Conservation (phyloP, 1,139 yeast species). For the Arxiozyma telluris region DNA sequence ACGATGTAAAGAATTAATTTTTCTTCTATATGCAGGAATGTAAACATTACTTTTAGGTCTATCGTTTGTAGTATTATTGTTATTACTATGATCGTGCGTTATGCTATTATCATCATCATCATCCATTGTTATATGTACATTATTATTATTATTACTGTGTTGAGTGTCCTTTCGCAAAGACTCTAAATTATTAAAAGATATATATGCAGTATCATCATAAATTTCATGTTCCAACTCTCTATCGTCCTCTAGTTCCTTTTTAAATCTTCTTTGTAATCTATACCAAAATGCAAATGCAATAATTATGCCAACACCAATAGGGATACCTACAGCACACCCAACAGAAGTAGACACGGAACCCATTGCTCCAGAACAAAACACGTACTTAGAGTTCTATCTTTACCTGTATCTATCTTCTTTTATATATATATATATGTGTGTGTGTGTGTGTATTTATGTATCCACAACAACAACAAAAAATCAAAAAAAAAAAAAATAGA, state of each 20-base stretch:
- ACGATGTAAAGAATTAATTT: constrained; percentile 20
- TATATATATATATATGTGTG: too few relatives aligned
- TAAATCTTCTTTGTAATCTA: constrained; percentile 32
- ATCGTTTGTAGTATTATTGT: neutral
- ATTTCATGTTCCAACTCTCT: constrained; percentile 27
- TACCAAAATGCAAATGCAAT: constrained; percentile 32
- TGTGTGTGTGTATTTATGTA: too few relatives aligned
- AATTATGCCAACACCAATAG: constrained; percentile 33
- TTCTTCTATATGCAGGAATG: constrained; percentile 35
- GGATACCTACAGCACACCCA: constrained; percentile 43
- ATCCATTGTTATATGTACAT: neutral
- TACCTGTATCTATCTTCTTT: too few relatives aligned
- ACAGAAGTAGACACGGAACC: constrained; percentile 33
- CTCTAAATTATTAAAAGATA: constrained; percentile 28
- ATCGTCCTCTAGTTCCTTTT: constrained; percentile 32
- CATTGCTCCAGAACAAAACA: constrained; percentile 1
- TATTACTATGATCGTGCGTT: constrained; percentile 3
- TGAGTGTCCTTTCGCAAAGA: constrained; percentile 9
- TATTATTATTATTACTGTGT: neutral
- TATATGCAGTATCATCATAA: constrained; percentile 27
- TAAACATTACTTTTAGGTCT: constrained; percentile 19
- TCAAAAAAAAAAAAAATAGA: too few relatives aligned
- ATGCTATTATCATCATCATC: neutral
- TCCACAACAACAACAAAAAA: too few relatives aligned
- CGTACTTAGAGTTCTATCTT: too few relatives aligned